Evolutionary conservation across 495 filamentous ascomycete species (phyloP), one percentile per base, ranked within the genome.

Genomic region (Tuber microsphaerosporum): DNA sequence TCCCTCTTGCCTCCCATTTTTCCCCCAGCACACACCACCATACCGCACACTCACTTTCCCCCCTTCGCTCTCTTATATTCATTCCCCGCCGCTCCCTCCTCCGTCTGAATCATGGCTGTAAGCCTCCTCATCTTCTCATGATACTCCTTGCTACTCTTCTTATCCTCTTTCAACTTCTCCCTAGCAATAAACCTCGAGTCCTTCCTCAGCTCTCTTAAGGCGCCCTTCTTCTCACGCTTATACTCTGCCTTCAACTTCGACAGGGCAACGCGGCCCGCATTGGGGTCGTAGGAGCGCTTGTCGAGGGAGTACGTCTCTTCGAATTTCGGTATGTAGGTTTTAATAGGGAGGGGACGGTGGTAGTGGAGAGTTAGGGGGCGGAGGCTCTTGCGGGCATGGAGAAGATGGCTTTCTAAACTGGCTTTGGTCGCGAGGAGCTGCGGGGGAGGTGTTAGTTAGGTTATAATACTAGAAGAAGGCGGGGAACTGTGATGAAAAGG

Each of bases 221-320:
- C 95, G 19, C 94, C 95, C 89, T 99, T 99, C 84, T 88, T 88
- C 87, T 99, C 95, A 81, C 91, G 89, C 89, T 97, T 97, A 88
- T 93, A 90, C 85, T 99, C 94, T 70, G 90, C 90, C 85, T 89
- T 90, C 81, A 99, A 87, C 80, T 92, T 93, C 78, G 89, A 89
- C 70, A 89, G 78, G 76, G 96, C 93, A n/a, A 90, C 88, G 41
- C 95, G 92, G 82, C 95, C 94, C 72, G 89, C 89, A 83, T 98
- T 90, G 1, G 93, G 93, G 81, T 99, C 95, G 87, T 98, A 97
- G 22, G 73, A 79, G 87, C 97, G 94, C 84, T 92, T 94, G 86
- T 92, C 88, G 19, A 94, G 95, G 83, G 94, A 93, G 89, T 93
- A 99, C 77, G 89, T 86, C 83, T 97, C 94, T 85, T 99, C 96